Conservation (phyloP, 1,284 basidiomycete species). For the Melampsora larici-populina region DNA sequence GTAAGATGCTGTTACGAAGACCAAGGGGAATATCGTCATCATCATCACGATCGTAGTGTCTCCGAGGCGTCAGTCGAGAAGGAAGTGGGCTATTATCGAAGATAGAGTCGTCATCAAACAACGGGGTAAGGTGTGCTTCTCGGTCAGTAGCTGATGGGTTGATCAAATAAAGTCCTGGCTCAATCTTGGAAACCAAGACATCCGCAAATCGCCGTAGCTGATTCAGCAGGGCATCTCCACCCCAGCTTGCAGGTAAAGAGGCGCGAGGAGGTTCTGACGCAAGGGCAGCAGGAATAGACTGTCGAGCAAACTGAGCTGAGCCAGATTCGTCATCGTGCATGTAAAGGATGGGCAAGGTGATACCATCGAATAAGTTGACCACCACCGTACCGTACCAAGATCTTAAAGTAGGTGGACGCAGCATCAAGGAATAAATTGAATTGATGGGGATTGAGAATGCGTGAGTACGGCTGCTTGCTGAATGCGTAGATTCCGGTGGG, state of each 20-base stretch:
- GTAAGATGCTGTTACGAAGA: constrained; percentile 45
- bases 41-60: constrained; percentile 9
- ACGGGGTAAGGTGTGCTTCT: constrained; percentile 66
- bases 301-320: constrained; percentile 57
- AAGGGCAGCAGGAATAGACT: constrained; percentile 46
- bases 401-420: constrained; percentile 75
- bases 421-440: constrained; percentile 82
- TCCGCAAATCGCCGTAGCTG: constrained; percentile 61
- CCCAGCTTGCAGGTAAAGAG: constrained; percentile 59
- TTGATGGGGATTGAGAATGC: constrained; percentile 89
- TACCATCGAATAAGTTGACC: constrained; percentile 80
- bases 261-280: constrained; percentile 35
- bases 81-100: constrained; percentile 45
- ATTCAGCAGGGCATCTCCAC: constrained; percentile 61
- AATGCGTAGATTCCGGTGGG: constrained; percentile 25
- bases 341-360: constrained; percentile 82
- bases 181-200: constrained; percentile 71
- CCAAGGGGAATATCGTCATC: not conserved
- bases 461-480: constrained; percentile 61
- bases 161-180: constrained; percentile 78
- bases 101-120: constrained; percentile 54
- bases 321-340: constrained; percentile 95
- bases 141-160: constrained; percentile 86
- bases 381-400: constrained; percentile 72
- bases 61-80: constrained; percentile 22